Evolutionary conservation across 495 filamentous ascomycete genomes (phyloP).

Genomic region (Opeltia flavorubescens): DNA sequence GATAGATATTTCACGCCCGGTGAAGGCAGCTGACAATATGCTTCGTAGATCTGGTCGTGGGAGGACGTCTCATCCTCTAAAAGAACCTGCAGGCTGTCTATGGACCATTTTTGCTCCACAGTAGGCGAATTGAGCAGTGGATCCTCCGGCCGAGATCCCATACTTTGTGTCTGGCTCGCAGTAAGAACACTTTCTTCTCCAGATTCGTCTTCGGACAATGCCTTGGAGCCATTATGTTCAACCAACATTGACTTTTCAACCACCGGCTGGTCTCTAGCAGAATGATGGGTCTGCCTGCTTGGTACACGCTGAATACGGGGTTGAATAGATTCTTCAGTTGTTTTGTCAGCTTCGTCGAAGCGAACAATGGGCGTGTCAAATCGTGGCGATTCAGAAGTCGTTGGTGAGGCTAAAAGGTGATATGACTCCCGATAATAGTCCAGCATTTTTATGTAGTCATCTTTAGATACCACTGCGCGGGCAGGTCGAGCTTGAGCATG

Average conservation of each 20-base stretch:
- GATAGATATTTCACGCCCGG: conserved; percentile 56
- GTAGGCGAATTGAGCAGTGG: not conserved
- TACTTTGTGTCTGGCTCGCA: no score
- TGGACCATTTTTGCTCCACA: not conserved
- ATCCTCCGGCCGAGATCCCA: no score
- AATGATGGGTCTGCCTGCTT: no score
- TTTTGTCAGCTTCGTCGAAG: not conserved
- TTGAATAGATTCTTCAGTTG: no score
- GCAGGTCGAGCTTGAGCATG: not conserved
- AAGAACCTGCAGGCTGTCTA: conserved; percentile 4
- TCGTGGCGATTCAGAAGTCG: not conserved
- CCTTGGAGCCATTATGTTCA: no score
- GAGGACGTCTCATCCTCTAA: conserved; percentile 29
- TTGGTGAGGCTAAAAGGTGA: not conserved
- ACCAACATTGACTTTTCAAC: no score
- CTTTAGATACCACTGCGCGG: conserved; percentile 3
- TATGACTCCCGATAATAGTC: conserved; percentile 14
- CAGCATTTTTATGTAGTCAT: conserved; percentile 14
- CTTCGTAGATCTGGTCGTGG: conserved; percentile 40
- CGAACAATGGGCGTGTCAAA: not conserved
- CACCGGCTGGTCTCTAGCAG: no score
- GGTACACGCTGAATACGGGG: no score
- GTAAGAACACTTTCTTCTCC: not conserved
- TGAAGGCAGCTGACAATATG: conserved; percentile 45
- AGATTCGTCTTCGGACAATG: no score